These are phyloP conservation scores for Corylus heterophylla DNA, from an alignment of 306 rosid genomes.

Conservation along the genomic window DNA sequence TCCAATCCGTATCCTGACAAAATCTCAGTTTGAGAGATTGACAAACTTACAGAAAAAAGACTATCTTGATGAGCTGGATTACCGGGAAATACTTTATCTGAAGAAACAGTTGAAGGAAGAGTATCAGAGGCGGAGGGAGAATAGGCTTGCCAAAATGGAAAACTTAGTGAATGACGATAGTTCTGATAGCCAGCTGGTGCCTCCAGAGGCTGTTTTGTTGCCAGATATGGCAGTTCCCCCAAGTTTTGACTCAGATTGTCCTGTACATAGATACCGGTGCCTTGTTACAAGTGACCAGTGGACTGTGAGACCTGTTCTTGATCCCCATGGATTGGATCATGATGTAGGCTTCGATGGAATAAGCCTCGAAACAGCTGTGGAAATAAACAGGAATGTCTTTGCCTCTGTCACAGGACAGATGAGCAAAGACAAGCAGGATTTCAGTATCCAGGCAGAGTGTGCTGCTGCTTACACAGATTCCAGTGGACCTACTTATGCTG, in stretches of 20 bases:
- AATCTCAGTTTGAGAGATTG: conserved; percentile 77
- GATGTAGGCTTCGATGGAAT: conserved; percentile 92
- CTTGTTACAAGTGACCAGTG: conserved; percentile 64
- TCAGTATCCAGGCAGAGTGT: conserved; percentile 79
- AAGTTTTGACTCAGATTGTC: conserved; percentile 66
- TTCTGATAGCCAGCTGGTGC: conserved; percentile 52
- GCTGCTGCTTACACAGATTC: conserved; percentile 70
- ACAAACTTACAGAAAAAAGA: conserved; percentile 64
- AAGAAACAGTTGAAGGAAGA: conserved; percentile 92
- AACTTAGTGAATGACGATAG: conserved; percentile 33
- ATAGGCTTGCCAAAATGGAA: conserved; percentile 40
- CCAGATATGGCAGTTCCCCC: conserved; percentile 89
- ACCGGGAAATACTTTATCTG: conserved; percentile 85
- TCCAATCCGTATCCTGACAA: conserved; percentile 69
- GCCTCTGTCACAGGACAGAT: conserved; percentile 74
- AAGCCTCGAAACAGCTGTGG: conserved; percentile 68
- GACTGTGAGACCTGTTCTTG: conserved; percentile 91
- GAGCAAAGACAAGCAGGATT: conserved; percentile 77
- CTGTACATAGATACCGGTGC: conserved; percentile 79
- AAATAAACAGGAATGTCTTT: conserved; percentile 52
- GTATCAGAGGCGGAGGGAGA: conserved; percentile 50
- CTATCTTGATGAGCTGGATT: conserved; percentile 91
- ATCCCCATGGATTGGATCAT: conserved; percentile 96
- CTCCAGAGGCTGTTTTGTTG: conserved; percentile 64
- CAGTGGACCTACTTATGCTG: conserved; percentile 53